These are phyloP conservation scores for Cryomyces minteri DNA, from an alignment of 495 filamentous ascomycete genomes.

Conservation along the genomic window DNA sequence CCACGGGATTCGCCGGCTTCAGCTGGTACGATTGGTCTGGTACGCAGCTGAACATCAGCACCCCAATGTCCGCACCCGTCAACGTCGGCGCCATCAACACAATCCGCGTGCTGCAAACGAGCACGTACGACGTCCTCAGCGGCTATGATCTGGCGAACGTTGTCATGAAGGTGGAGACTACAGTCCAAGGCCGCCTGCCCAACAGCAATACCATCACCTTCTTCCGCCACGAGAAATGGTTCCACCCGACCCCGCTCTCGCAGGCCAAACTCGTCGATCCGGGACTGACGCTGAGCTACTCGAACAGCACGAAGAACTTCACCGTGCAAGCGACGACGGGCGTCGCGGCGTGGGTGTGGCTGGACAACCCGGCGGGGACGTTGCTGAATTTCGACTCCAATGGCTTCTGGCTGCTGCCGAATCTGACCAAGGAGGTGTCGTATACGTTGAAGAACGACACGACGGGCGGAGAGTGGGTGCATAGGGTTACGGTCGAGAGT, in stretches of 20 bases:
- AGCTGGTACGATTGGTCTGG: slow-evolving; percentile 18
- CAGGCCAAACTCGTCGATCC: slow-evolving; percentile 38
- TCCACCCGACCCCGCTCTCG: slow-evolving; percentile 32
- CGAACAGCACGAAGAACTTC: slow-evolving; percentile 24
- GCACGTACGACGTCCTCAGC: slow-evolving; percentile 17
- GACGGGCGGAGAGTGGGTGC: slow-evolving; percentile 29
- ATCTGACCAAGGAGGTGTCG: slow-evolving; percentile 30
- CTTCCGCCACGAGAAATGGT: slow-evolving; percentile 38
- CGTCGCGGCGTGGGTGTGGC: slow-evolving; percentile 48
- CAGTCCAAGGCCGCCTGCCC: slow-evolving; percentile 31
- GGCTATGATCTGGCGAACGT: slow-evolving; percentile 25
- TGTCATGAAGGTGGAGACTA: slow-evolving; percentile 36
- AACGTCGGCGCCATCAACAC: slow-evolving; percentile 42
- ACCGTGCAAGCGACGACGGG: slow-evolving; percentile 37
- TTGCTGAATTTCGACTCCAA: slow-evolving; percentile 45
- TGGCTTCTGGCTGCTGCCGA: slow-evolving; percentile 35
- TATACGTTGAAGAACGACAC: slow-evolving; percentile 31
- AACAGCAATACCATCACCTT: slow-evolving; percentile 29
- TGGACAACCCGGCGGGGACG: slow-evolving; percentile 37
- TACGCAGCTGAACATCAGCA: slow-evolving; percentile 8
- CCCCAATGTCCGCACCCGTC: slow-evolving; percentile 12
- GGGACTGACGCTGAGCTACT: slow-evolving; percentile 26
- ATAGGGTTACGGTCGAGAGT: slow-evolving; percentile 37
- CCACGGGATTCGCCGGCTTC: slow-evolving; percentile 7
- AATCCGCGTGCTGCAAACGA: slow-evolving; percentile 31